Evolutionary conservation across 2,329 filamentous ascomycete genomes (phyloP).

Genomic region (Sclerotiophoma versabilis): DNA sequence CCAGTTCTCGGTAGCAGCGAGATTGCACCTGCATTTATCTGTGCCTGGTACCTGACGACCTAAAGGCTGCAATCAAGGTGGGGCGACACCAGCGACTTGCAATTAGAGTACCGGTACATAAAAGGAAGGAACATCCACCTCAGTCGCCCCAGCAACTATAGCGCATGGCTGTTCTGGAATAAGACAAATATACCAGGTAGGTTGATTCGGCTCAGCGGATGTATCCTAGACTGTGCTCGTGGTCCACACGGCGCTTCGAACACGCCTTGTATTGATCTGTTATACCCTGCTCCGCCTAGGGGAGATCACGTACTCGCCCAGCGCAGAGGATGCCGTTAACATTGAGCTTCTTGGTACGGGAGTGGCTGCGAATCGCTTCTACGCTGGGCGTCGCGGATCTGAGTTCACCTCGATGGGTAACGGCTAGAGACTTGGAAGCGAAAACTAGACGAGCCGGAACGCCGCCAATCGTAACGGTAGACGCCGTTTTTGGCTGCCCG

Average conservation of each 20-base stretch:
- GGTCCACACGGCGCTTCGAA: neutral
- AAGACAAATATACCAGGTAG: neutral
- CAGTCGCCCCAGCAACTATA: neutral
- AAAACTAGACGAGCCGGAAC: slow-evolving; percentile 14
- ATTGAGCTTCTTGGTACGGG: neutral
- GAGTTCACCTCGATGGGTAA: slow-evolving; percentile 19
- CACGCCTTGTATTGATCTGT: neutral
- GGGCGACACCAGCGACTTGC: neutral
- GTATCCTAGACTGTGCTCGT: slow-evolving; percentile 3
- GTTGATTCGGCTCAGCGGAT: slow-evolving; percentile 11
- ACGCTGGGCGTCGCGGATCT: neutral
- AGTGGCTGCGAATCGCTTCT: neutral
- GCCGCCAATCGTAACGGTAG: slow-evolving; percentile 17
- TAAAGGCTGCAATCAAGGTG: neutral
- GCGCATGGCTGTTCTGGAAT: neutral
- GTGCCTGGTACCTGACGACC: slow-evolving; percentile 4
- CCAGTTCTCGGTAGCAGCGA: slow-evolving; percentile 1
- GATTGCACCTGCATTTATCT: neutral
- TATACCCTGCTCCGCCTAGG: slow-evolving; percentile 2
- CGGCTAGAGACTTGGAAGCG: slow-evolving; percentile 10
- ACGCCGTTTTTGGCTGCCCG: slow-evolving; percentile 20
- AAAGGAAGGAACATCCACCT: slow-evolving; percentile 3
- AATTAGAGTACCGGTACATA: slow-evolving; percentile 1
- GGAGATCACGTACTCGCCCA: slow-evolving; percentile 4
- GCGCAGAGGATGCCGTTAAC: neutral